Evolutionary conservation across 768 basidiomycete species (phyloP), one percentile per base, ranked within the genome.

Genomic region (Daedalea quercina): DNA sequence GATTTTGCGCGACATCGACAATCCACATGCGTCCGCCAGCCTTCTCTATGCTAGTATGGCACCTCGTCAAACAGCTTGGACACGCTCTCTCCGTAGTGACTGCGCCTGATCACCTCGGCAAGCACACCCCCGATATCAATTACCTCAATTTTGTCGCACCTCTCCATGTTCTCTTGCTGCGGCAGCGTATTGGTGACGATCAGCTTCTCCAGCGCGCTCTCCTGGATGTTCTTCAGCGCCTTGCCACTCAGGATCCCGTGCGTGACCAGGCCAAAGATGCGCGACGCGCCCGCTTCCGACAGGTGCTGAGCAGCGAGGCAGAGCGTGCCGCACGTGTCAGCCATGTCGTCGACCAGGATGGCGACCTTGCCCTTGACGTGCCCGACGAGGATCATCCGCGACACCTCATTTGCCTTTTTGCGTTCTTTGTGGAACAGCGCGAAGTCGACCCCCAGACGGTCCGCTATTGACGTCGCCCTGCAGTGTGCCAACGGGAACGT

Each of bases 351-450:
- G 43, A 98, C 89, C 25, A 99, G 76, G 53, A 99, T 94, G 50
- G 94, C 96, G 41, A 84, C 78, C 73, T 97, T 94, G 66, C 85
- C 93, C 65, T 81, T 84, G 57, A 94, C 94, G 63, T 92, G 85
- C 1, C 96, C 96, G 43, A 99, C 95, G 48, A 99, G 82, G 52
- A 94, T 81, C 93, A 94, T 94, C 52, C 93, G 83, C 55, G 91
- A 93, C 7, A 95, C 91, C 57, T 92, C 87, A 69, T 94, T 95
- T 26, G 91, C 91, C 72, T 91, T 94, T 75, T 94, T 94, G 55
- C 95, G 88, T 76, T 99, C 96, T 67, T 98, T 94, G 82, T 99
- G 96, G 77, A 98, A 98, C 51, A 99, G 75, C 23, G 96, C 96
- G 73, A 99, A 98, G 65, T 98, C 95, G 53, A 98, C 90, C 48